phyloP scores from a whole-genome alignment of 352 stramenopile species.

The Phytopythium chamaehyphon region DNA sequence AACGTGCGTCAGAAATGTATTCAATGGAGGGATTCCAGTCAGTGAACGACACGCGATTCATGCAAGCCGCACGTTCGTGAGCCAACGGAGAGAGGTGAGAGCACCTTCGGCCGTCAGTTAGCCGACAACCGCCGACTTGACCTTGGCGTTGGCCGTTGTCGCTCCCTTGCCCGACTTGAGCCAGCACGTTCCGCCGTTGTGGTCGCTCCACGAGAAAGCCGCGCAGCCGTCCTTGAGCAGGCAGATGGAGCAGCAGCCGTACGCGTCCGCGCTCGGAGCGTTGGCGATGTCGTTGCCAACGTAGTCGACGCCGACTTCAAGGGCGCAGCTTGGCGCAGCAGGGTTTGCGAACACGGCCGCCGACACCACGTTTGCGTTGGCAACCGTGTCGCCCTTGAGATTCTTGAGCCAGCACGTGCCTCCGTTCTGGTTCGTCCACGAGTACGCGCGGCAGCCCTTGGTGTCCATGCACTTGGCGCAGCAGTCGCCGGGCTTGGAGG shows the following conservation, averaged over 20 bases:
- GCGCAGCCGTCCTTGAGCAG: conserved; percentile 14
- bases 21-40: too few relatives aligned
- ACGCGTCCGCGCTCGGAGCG: conserved; percentile 8
- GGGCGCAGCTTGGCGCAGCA: conserved; percentile 9
- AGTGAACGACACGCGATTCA: too few relatives aligned
- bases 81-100: too few relatives aligned
- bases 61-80: too few relatives aligned
- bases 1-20: too few relatives aligned
- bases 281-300: conserved; percentile 11
- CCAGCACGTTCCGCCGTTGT: conserved; percentile 44
- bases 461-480: conserved; percentile 21
- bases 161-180: conserved; percentile 39
- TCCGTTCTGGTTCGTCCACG: conserved; percentile 30
- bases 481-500: conserved; percentile 13
- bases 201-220: conserved; percentile 37
- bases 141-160: conserved; percentile 6
- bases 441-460: conserved; percentile 19
- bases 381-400: conserved; percentile 11
- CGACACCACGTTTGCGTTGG: conserved; percentile 9
- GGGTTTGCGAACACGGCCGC: conserved; percentile 10
- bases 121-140: conserved; percentile 11
- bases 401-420: conserved; percentile 42
- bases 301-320: conserved; percentile 22
- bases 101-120: too few relatives aligned
- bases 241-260: conserved; percentile 20